Conservation (phyloP, 208 protist species). For the Acanthamoeba rhysodes region DNA sequence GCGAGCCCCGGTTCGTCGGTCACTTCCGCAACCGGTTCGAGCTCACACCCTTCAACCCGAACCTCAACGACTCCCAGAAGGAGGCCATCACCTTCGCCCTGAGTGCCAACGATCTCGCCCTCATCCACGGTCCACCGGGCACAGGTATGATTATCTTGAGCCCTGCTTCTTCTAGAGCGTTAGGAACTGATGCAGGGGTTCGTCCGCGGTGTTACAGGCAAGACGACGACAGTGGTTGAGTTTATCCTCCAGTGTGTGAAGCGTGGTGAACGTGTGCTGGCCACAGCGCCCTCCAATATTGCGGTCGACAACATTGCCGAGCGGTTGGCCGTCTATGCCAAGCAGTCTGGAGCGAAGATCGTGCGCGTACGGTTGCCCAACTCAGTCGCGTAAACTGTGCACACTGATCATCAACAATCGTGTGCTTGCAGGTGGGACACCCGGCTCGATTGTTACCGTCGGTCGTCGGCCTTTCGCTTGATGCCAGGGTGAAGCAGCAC, state of each 20-base stretch:
- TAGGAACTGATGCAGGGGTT: not conserved
- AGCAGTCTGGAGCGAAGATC: slow-evolving; percentile 17
- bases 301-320: slow-evolving; percentile 90
- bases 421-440: slow-evolving; percentile 84
- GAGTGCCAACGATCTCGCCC: slow-evolving; percentile 67
- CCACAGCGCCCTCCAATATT: slow-evolving; percentile 89
- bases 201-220: slow-evolving; percentile 77
- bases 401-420: not conserved
- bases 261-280: slow-evolving; percentile 82
- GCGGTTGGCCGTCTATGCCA: slow-evolving; percentile 72
- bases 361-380: slow-evolving; percentile 7
- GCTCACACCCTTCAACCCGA: slow-evolving; percentile 55
- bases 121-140: slow-evolving; percentile 87
- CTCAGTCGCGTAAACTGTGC: not conserved
- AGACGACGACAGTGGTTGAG: slow-evolving; percentile 90
- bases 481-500: slow-evolving; percentile 74
- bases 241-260: slow-evolving; percentile 87
- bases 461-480: slow-evolving; percentile 84
- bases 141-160: slow-evolving; percentile 52
- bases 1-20: slow-evolving; percentile 46
- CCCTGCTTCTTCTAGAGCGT: not conserved
- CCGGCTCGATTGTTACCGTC: slow-evolving; percentile 86
- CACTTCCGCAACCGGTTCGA: slow-evolving; percentile 40
- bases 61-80: slow-evolving; percentile 65
- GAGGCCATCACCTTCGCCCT: slow-evolving; percentile 77